These are phyloP conservation scores for Rehmannia glutinosa DNA, from an alignment of 257 asterid species.

Conservation along the genomic window DNA sequence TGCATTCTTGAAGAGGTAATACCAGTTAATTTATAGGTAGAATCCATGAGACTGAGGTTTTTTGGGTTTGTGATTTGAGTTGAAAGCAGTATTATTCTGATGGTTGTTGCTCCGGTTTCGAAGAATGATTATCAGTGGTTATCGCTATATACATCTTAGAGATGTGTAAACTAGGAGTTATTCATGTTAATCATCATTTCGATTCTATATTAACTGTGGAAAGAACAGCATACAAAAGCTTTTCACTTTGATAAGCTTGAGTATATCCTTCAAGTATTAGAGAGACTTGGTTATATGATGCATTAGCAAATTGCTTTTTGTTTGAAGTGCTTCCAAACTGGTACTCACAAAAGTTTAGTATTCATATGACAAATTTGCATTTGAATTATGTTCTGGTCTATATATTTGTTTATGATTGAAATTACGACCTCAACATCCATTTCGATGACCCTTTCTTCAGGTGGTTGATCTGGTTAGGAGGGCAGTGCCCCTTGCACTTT, in stretches of 20 bases:
- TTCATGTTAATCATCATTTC: background rate
- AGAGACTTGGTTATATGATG: background rate
- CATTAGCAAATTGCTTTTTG: background rate
- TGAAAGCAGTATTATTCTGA: background rate
- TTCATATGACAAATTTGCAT: too few relatives aligned
- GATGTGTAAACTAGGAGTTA: background rate
- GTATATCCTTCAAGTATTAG: background rate
- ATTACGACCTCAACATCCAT: background rate
- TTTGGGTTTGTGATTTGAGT: too few relatives aligned
- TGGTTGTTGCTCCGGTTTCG: background rate
- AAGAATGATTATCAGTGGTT: background rate
- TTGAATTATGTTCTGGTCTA: background rate
- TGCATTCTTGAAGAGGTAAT: too few relatives aligned
- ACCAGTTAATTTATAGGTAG: too few relatives aligned
- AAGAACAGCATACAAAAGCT: too few relatives aligned
- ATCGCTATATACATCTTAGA: background rate
- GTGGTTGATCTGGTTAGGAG: conserved; percentile 79
- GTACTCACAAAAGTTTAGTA: background rate
- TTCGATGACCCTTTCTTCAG: conserved; percentile 29
- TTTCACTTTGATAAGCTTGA: too few relatives aligned
- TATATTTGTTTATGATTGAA: background rate
- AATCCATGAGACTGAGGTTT: too few relatives aligned
- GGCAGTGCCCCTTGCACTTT: conserved; percentile 74
- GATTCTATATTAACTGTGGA: too few relatives aligned
- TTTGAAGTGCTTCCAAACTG: background rate